Base-by-base conservation (phyloP, 176 grass and related monocot genomes). In the Triticum aestivum region DNA sequence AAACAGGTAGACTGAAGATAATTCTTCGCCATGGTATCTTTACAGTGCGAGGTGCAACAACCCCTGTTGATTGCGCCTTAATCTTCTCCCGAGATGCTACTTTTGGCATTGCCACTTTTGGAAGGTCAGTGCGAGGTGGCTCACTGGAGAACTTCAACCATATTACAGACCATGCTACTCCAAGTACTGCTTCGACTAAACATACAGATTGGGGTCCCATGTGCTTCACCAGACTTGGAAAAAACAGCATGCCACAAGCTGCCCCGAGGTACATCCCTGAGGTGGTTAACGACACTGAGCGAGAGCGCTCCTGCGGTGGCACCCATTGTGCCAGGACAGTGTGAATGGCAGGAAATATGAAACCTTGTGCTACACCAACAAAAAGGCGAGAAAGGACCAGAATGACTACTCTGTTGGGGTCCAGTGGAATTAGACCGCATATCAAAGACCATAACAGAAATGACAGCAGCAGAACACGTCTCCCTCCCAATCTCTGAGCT, bases 401-500 rank as follows among this genome's bases (percentile, higher is more conserved):
- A 51, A 75, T 52, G 13, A 75, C 44, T 52, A 30, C 73, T 75
- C 73, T 75, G 73, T 51, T 75, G 8, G 73, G 73, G 8, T 75
- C 73, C 12, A 75, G 24, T 51, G 73, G 73, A 30, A 75, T 51
- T 18, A 75, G 73, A 75, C 73, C 72, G 4, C 73, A 75, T 75
- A 75, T 75, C 73, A 75, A 75, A 75, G 73, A 75, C 73, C 73
- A 75, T 13, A 75, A 14, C 44, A 75, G 1, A 13, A 75, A 75
- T 8, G 73, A 75, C 24, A 75, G 44, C 24, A 75, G 73, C 24
- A 75, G 73, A 75, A 75, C 73, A 75, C 24, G 44, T 30, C 73
- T 75, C 15, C 73, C 73, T 75, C 73, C 73, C 73, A 75, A 30
- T 75, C 73, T 75, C 73, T 75, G 73, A 75, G 73, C 73, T 51